Evolutionary conservation across 1,139 yeast genomes (phyloP), one percentile per base, ranked within the genome.

Genomic region (Pneumocystis sp.): DNA sequence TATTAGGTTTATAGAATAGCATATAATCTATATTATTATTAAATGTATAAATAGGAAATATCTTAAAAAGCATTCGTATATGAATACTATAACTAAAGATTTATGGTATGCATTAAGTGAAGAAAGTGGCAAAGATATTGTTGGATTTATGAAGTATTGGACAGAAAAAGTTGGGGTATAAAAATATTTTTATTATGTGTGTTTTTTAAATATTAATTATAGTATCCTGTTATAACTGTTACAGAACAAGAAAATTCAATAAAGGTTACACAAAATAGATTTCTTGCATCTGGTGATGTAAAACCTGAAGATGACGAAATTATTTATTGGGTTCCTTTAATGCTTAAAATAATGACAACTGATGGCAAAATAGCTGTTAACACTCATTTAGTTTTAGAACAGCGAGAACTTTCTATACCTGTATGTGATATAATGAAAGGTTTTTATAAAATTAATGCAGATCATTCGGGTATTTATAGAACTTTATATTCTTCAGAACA

Each of bases 241-340:
- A 75, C 77, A 57, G 78, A 69, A 19, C 63, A 67, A 37, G 74
- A 75, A 25, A 74, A 77, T 64, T 74, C 79, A 62, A 76, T 87
- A 70, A 79, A 78, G 17, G 79, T 87, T 66, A 80, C 79, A 63
- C 96, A 89, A 77, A 81, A 87, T 73, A 83, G 96, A 73, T 89
- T 85, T 77, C 80, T 89, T 72, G 81, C 84, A 65, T 83, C 93
- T 65, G 96, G 91, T 65, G 95, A 87, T 74, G 90, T 83, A 67
- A 82, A 81, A 72, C 83, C 83, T 4, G 90, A 84, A 68, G 95
- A 87, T 68, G 87, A 86, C 73, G 77, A 80, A 72, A 80, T 85
- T 15, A 76, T 90, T 66, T 93, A 86, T 76, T 97, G 97, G 57
- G 87, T 90, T 44, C 89, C 89, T 76, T 81, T 93, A 70, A 87